Evolutionary conservation across 148 eudicot species (phyloP), one percentile per base, ranked within the genome.

Genomic region (Chenopodium suecicum): DNA sequence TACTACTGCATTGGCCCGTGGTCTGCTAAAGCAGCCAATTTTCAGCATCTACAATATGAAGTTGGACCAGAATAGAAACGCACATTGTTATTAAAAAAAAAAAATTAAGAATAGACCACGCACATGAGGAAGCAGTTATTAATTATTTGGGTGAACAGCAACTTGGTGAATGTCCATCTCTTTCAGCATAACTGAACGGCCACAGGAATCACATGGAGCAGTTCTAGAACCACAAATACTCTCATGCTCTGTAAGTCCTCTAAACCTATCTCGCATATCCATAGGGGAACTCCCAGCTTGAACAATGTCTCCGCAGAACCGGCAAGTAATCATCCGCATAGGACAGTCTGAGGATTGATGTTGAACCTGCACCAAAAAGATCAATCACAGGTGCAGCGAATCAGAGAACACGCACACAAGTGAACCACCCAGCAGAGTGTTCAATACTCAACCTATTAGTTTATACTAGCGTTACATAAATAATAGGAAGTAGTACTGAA

Each of bases 81-180:
- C 72, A 64, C 22, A 41, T 41, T 41, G 44, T 41, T 41, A 41
- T 41, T 41, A 5, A 41, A 41, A 41, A 23, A 41, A 23, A 37
- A 37, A 4, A 41, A 6, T 41, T 41, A 41, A 41, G 44, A 41
- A 41, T 41, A 41, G 44, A 41, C 44, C 44, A 41, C 37, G 75
- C 72, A 64, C 22, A 41, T 17, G n/a, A 31, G 32, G 11, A 32
- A 2, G 56, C 48, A 8, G 0, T 34, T 47, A 6, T 73, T 81
- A 92, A 80, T 85, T 90, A 80, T 88, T 91, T 72, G 90, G 97
- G 89, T 94, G 98, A 75, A 94, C 97, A 56, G 98, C 98, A 79
- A 91, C 85, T 60, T 75, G 97, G 84, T 94, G 98, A 70, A 94
- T 94, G 75, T 94, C 97, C 98, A 94, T 94, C 81, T 94, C 98